Percentiles rank a stretch among this genome's conserved stretches.
These are phyloP conservation scores for Rhodotorula babjevae DNA, from an alignment of 768 basidiomycete species.

Conservation along the genomic window DNA sequence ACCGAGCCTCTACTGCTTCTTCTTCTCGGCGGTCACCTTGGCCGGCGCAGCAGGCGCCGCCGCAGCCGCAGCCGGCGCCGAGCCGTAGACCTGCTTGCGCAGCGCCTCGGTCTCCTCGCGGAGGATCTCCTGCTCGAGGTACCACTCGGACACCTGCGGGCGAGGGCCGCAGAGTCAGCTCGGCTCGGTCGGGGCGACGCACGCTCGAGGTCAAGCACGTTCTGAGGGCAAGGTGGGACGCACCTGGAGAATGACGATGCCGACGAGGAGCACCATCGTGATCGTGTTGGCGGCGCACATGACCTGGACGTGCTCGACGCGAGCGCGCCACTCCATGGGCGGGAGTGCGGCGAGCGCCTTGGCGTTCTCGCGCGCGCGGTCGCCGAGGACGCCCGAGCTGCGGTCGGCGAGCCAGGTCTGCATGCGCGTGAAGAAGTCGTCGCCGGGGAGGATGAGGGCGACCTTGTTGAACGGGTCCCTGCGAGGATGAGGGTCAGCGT, in stretches of 20 bases:
- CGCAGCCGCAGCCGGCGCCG: background rate
- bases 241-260: conserved; percentile 37
- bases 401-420: conserved; percentile 14
- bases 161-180: background rate
- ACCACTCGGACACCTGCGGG: conserved; percentile 30
- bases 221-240: background rate
- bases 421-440: conserved; percentile 34
- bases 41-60: background rate
- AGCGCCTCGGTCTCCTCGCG: conserved; percentile 9
- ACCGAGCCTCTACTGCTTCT: conserved; percentile 21
- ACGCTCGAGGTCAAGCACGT: too few species aligned
- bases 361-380: conserved; percentile 28
- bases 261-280: conserved; percentile 17
- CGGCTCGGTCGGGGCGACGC: accelerated
- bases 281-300: conserved; percentile 38
- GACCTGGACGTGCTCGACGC: conserved; percentile 34
- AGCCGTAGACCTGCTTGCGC: background rate
- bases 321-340: conserved; percentile 23
- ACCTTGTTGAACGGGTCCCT: conserved; percentile 33
- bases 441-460: conserved; percentile 10
- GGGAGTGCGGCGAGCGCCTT: background rate
- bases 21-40: conserved; percentile 33
- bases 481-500: background rate
- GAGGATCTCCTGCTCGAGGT: conserved; percentile 27
- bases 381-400: conserved; percentile 17